phyloP scores from a whole-genome alignment of 2,329 filamentous ascomycete species.

The Aspergillus luchuensis region DNA sequence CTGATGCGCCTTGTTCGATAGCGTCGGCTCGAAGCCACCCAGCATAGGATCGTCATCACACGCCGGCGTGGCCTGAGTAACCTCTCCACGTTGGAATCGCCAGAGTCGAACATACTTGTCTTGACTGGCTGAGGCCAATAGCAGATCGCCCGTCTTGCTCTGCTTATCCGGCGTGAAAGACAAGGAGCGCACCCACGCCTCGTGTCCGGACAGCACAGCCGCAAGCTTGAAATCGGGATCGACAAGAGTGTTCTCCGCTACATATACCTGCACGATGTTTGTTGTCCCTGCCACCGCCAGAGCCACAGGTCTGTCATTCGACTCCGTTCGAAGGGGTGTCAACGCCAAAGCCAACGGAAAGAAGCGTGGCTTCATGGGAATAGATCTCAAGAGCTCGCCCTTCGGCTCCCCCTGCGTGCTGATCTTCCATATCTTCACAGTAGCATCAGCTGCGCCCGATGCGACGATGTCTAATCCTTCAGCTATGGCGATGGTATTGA shows the following conservation, averaged over 20 bases:
- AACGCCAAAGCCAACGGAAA: constrained; percentile 80
- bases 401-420: constrained; percentile 36
- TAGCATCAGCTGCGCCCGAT: constrained; percentile 65
- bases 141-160: constrained; percentile 62
- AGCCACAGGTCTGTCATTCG: constrained; percentile 54
- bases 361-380: constrained; percentile 73
- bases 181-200: constrained; percentile 90
- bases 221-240: constrained; percentile 65
- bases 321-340: constrained; percentile 57
- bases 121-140: constrained; percentile 91
- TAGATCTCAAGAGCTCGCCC: constrained; percentile 64
- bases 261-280: constrained; percentile 77
- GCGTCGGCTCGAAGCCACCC: constrained; percentile 61
- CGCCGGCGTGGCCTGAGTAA: constrained; percentile 56
- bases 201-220: constrained; percentile 81
- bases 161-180: constrained; percentile 69
- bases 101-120: constrained; percentile 96
- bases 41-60: constrained; percentile 41
- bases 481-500: constrained; percentile 64
- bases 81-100: constrained; percentile 74
- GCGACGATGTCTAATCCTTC: constrained; percentile 53
- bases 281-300: constrained; percentile 86
- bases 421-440: constrained; percentile 69
- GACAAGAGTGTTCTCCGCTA: constrained; percentile 51
- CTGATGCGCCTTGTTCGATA: constrained; percentile 86